These are phyloP conservation scores for Warburgia ugandensis DNA, from an alignment of 164 flowering plant genomes.

Conservation along the genomic window DNA sequence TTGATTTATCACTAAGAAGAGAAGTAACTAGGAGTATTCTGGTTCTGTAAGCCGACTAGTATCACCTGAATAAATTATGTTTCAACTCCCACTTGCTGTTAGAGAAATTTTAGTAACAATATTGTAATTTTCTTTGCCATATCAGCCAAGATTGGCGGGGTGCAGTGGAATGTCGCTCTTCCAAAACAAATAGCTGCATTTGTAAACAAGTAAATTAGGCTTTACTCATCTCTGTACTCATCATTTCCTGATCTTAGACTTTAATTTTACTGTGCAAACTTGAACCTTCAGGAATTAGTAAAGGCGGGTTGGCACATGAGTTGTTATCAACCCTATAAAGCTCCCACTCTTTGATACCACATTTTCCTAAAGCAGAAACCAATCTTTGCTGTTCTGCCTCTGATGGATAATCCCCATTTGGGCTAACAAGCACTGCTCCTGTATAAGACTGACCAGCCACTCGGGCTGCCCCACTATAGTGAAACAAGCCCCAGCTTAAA, in stretches of 20 bases:
- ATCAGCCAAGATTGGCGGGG: no score
- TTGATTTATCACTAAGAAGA: no score
- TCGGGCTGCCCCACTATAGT: slow-evolving; percentile 85
- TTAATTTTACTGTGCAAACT: slow-evolving; percentile 20
- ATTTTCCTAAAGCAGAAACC: slow-evolving; percentile 50
- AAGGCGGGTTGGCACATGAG: slow-evolving; percentile 35
- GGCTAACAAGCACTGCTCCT: slow-evolving; percentile 90
- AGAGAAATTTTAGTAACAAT: no score
- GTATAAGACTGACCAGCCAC: slow-evolving; percentile 93
- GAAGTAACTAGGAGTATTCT: no score
- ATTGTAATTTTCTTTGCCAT: no score
- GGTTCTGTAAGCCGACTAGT: no score
- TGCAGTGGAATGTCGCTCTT: no score
- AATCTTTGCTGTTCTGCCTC: slow-evolving; percentile 33
- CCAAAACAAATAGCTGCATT: no score
- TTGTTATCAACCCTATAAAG: slow-evolving; percentile 66
- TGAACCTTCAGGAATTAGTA: slow-evolving; percentile 31
- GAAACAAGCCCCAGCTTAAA: slow-evolving; percentile 89
- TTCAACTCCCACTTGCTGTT: no score
- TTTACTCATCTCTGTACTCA: no score
- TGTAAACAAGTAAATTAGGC: no score
- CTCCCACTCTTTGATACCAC: slow-evolving; percentile 86
- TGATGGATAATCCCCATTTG: slow-evolving; percentile 61
- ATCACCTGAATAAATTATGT: no score
- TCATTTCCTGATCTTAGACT: slow-evolving; percentile 9